Base-by-base conservation (phyloP, 2,329 filamentous ascomycete species). In the Neonectria sp. region DNA sequence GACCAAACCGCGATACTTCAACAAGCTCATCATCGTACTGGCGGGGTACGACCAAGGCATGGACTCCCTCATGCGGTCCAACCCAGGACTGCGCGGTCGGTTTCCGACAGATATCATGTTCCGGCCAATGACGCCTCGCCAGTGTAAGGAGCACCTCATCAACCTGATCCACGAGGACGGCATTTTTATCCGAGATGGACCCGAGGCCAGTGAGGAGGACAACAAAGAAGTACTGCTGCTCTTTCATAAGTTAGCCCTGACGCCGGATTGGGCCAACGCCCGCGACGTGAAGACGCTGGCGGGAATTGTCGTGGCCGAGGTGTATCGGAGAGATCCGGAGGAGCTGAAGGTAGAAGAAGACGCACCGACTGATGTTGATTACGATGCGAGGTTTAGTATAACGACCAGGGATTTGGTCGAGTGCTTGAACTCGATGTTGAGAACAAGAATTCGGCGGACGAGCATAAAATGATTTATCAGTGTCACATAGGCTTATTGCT, bases 1-100 rank as follows among this genome's bases (percentile, higher is more conserved):
- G 46, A 69, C 57, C 8, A 67, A 65, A 25, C 48, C 60, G 4
- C 51, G 37, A 9, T 68, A 65, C 29, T 4, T 53, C n/a, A 29
- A 48, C n/a, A 68, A 68, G 24, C 55, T 69, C 45, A 57, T 69
- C 11, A 61, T 68, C 13, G 48, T 69, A 4, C 40, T 69, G 9
- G 60, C 68, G 3, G 68, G 68, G 13, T 69, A 68, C 17, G 49
- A 43, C 2, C 21, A 55, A 2, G 65, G 67, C 15, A 65, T 69
- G 27, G 46, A 68, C 13, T 4, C 8, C 6, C 21, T 46, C 27
- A 49, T 52, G 49, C 15, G 49, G 11, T 29, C 31, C 17, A 52
- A 52, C 29, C 49, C 49, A 13, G 49, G 49, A n/a, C 27, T 52
- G 4, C 49, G 49, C 4, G 49, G 49, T 11, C 49, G 49, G 7